phyloP scores from a whole-genome alignment of 306 rosid species.

The Delonix regia region DNA sequence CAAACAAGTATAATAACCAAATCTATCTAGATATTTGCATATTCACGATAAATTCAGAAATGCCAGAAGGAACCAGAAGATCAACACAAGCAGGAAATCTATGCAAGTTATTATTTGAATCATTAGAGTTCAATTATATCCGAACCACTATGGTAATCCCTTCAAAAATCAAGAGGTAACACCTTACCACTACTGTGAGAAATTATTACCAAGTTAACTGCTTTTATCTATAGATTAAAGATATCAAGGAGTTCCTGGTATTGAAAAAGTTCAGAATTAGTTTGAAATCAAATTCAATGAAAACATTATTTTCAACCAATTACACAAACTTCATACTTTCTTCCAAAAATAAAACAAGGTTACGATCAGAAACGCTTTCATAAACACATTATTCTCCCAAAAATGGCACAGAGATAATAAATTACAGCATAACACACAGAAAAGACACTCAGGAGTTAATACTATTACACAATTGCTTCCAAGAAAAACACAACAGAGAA shows the following conservation, averaged over 20 bases:
- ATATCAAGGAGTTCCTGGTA: neutral
- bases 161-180: neutral
- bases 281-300: neutral
- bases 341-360: no score
- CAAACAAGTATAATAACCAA: neutral
- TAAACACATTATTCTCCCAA: neutral
- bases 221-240: neutral
- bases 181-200: neutral
- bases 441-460: neutral
- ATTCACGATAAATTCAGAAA: neutral
- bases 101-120: neutral
- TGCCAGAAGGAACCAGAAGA: neutral
- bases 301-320: neutral
- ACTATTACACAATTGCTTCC: neutral
- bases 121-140: neutral
- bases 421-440: constrained; percentile 6
- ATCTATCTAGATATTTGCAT: neutral
- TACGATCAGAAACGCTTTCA: neutral
- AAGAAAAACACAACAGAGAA: neutral
- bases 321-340: neutral
- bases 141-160: neutral
- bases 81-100: neutral
- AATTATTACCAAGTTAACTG: neutral
- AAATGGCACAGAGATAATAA: neutral
- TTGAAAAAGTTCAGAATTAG: neutral